Evolutionary conservation across 2,329 filamentous ascomycete genomes (phyloP).

Genomic region (Arthrobotrys pseudoclavata): DNA sequence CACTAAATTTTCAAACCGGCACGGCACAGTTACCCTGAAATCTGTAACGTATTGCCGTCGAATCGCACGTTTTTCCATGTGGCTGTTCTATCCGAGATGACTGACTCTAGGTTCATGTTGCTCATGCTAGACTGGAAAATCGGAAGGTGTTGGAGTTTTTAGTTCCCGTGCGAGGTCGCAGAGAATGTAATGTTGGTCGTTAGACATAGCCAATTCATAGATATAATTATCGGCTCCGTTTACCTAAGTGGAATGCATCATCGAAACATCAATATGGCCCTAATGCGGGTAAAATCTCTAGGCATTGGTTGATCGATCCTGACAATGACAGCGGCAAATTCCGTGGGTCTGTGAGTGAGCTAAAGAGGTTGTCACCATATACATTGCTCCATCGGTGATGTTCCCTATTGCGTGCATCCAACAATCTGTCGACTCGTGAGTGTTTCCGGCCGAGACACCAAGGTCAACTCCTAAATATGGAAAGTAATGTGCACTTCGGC

Average conservation of each 20-base stretch:
- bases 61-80: conserved; percentile 27
- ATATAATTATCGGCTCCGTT: too few species aligned
- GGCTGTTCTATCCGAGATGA: neutral
- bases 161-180: neutral
- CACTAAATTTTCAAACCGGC: neutral
- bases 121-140: neutral
- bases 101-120: neutral
- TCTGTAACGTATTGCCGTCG: neutral
- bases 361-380: neutral
- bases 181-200: neutral
- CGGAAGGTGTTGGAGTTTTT: conserved; percentile 4
- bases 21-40: neutral
- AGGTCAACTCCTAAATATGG: conserved; percentile 5
- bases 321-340: neutral
- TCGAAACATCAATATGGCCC: neutral
- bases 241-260: neutral
- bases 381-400: neutral
- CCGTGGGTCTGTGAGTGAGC: neutral
- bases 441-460: conserved; percentile 4
- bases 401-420: conserved; percentile 16
- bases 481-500: neutral
- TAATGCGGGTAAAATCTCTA: too few species aligned
- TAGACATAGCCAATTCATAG: too few species aligned
- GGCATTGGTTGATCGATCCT: neutral
- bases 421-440: conserved; percentile 2